Base-by-base conservation (phyloP, 306 rosid species). In the Erythrophleum fordii region DNA sequence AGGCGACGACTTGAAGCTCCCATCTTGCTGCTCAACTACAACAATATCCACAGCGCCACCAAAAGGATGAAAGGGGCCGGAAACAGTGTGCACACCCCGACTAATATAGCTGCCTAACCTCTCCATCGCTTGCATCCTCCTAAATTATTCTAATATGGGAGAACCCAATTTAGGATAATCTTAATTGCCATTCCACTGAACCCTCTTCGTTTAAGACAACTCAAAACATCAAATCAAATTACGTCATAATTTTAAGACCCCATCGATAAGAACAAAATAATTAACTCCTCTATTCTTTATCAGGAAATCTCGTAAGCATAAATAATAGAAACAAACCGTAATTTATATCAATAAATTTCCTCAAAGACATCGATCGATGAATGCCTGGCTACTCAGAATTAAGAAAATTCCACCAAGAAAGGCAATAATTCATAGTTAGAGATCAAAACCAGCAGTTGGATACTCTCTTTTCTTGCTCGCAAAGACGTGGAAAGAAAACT, bases 1-100 rank as follows among this genome's bases (percentile, higher is more conserved):
- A 41, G 97, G 97, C 3, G 98, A 96, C 1, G 98, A 93, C 79
- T 90, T 96, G 81, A 87, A 92, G 83, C 91, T 89, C 37, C 97
- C 99, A 78, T 96, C 99, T 84, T 73, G 88, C 83, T 93, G 99
- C 52, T 89, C 82, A 73, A 93, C 99, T 42, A 92, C 98, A 77
- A 96, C 89, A 49, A 96, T 92, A 79, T 96, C 98, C 48, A 96
- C 97, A 1, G 98, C 98, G 11, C 99, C 97, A 7, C 99, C 99
- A 56, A 93, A 90, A 3, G 99, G 97, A 44, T 90, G 96, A 39
- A 95, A 93, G 0, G 97, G 91, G 31, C 91, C 96, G 2, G 98
- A 91, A 74, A 90, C 97, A 0, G 85, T 86, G 84, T 81, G 86
- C 9, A 90, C 95, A 1, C 99, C 97, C 5, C 85, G 85, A 37